phyloP scores from a whole-genome alignment of 371 early-diverging fungal genomes.

The Zychaea mexicana region DNA sequence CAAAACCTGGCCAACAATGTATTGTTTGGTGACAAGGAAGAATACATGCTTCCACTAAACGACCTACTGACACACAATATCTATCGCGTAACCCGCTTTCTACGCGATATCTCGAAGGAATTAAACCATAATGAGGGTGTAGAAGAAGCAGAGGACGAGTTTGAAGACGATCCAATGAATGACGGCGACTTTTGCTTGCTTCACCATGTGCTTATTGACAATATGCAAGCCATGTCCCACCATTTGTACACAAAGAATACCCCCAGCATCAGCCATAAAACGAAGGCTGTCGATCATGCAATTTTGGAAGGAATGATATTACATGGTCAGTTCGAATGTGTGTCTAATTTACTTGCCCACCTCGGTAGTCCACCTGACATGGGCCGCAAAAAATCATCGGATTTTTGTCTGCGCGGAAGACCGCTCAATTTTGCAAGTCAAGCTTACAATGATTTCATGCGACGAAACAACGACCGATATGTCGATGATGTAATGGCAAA shows the following conservation, averaged over 20 bases:
- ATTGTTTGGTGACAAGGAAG: conserved; percentile 89
- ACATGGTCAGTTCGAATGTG: conserved; percentile 58
- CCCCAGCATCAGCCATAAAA: conserved; percentile 29
- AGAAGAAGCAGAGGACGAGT: conserved; percentile 28
- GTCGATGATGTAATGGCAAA: conserved; percentile 62
- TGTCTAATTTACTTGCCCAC: conserved; percentile 80
- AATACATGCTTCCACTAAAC: conserved; percentile 86
- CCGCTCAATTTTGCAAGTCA: conserved; percentile 48
- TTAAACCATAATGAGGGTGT: not conserved
- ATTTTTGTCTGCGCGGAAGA: conserved; percentile 16
- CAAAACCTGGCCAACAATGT: conserved; percentile 94
- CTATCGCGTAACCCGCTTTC: conserved; percentile 57
- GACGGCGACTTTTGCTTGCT: conserved; percentile 55
- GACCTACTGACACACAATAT: conserved; percentile 76
- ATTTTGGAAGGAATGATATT: not conserved
- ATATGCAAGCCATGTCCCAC: conserved; percentile 62
- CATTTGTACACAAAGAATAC: not conserved
- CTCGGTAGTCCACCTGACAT: conserved; percentile 72
- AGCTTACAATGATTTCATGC: conserved; percentile 77
- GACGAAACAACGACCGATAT: conserved; percentile 61
- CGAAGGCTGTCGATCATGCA: conserved; percentile 6
- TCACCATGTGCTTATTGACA: conserved; percentile 66
- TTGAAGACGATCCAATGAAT: conserved; percentile 28
- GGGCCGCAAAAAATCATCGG: conserved; percentile 26
- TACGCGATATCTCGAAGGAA: conserved; percentile 54